Conservation (phyloP, 306 rosid species). For the Prunus salicina region DNA sequence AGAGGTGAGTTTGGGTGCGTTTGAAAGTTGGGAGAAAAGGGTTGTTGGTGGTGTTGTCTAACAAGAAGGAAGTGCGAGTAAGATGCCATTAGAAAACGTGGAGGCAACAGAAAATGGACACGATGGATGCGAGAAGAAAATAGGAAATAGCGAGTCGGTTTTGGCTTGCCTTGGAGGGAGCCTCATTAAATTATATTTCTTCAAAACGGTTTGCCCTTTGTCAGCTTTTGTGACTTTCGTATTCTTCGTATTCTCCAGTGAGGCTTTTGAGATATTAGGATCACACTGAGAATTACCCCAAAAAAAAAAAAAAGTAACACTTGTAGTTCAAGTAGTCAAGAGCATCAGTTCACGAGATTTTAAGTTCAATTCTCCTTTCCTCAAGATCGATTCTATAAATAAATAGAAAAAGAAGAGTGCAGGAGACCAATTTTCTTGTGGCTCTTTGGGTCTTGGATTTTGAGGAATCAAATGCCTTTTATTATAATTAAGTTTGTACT, state of each 20-base stretch:
- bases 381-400: too few species aligned
- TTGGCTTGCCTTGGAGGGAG: not conserved
- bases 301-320: too few species aligned
- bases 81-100: conserved; percentile 40
- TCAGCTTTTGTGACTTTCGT: not conserved
- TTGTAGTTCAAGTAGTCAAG: too few species aligned
- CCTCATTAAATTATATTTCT: too few species aligned
- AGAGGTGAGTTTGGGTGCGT: conserved; percentile 24
- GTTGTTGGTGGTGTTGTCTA: not conserved
- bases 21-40: conserved; percentile 9
- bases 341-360: rapidly evolving
- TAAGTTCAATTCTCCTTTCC: too few species aligned
- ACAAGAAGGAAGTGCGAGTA: not conserved
- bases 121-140: conserved; percentile 31
- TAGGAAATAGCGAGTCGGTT: conserved; percentile 15
- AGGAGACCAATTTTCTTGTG: not conserved
- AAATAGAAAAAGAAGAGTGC: not conserved
- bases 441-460: too few species aligned
- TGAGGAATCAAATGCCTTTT: not conserved
- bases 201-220: not conserved
- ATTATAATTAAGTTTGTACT: too few species aligned
- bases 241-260: not conserved
- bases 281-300: not conserved
- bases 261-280: not conserved
- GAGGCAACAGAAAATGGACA: conserved; percentile 33